phyloP scores from a whole-genome alignment of 495 filamentous ascomycete genomes.

The Bombardia bombarda region DNA sequence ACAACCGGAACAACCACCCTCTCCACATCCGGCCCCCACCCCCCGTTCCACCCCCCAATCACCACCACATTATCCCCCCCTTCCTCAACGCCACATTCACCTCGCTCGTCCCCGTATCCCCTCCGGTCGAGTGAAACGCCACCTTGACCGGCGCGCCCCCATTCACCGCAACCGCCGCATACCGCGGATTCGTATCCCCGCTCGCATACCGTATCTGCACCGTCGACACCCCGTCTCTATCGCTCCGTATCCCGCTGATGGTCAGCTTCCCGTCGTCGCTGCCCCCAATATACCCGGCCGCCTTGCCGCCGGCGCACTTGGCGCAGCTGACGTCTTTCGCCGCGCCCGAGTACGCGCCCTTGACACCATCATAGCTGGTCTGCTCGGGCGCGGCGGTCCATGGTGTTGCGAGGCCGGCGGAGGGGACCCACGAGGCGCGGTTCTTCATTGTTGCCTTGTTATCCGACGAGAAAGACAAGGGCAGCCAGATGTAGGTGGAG shows the following conservation, averaged over 20 bases:
- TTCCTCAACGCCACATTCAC: conserved; percentile 36
- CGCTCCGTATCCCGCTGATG: conserved; percentile 37
- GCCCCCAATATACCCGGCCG: conserved; percentile 50
- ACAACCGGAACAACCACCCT: conserved; percentile 44
- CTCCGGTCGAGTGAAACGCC: conserved; percentile 37
- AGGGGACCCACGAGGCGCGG: conserved; percentile 45
- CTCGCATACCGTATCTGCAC: conserved; percentile 47
- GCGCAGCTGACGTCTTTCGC: conserved; percentile 34
- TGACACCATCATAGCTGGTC: conserved; percentile 11
- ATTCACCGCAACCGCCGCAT: conserved; percentile 50
- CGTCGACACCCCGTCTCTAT: conserved; percentile 39
- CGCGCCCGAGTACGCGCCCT: conserved; percentile 14
- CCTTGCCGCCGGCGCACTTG: conserved; percentile 34
- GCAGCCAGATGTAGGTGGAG: conserved; percentile 60
- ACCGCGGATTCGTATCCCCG: conserved; percentile 41
- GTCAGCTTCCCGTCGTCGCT: conserved; percentile 36
- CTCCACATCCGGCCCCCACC: conserved; percentile 51
- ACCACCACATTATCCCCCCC: conserved; percentile 37
- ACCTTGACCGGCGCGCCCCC: conserved; percentile 37
- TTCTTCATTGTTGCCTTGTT: conserved; percentile 45
- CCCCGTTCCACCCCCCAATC: conserved; percentile 38
- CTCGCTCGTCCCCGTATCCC: conserved; percentile 27
- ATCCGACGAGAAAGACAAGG: conserved; percentile 48
- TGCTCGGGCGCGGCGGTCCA: conserved; percentile 45
- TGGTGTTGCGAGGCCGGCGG: conserved; percentile 28